Evolutionary conservation across 805 yeast genomes (phyloP).

Genomic region (Blastobotrys americana): DNA sequence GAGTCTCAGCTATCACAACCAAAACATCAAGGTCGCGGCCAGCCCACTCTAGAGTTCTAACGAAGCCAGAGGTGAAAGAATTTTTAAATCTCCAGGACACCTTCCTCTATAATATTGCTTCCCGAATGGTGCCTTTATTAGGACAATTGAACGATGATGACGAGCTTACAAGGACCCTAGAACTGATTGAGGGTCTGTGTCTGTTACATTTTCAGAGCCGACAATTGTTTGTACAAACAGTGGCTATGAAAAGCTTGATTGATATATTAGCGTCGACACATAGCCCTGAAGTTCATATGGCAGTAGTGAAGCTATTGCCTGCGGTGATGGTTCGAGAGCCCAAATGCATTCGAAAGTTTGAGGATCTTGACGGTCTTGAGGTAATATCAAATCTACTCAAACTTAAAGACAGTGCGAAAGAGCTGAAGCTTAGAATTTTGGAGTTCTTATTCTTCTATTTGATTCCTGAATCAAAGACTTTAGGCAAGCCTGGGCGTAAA

Average conservation of each 20-base stretch:
- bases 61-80: slow-evolving; percentile 9
- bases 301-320: slow-evolving; percentile 48
- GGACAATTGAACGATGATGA: slow-evolving; percentile 18
- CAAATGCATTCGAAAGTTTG: slow-evolving; percentile 52
- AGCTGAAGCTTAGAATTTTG: slow-evolving; percentile 53
- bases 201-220: slow-evolving; percentile 53
- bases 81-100: slow-evolving; percentile 38
- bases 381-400: slow-evolving; percentile 42
- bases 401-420: slow-evolving; percentile 37
- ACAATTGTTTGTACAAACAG: slow-evolving; percentile 40
- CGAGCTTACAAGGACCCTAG: slow-evolving; percentile 20
- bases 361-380: slow-evolving; percentile 47
- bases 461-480: slow-evolving; percentile 45
- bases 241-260: slow-evolving; percentile 32
- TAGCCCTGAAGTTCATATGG: slow-evolving; percentile 28
- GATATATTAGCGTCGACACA: slow-evolving; percentile 20
- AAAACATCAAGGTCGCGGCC: not conserved
- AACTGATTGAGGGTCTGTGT: slow-evolving; percentile 52
- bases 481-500: slow-evolving; percentile 26
- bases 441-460: slow-evolving; percentile 66
- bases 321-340: slow-evolving; percentile 52
- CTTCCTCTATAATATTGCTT: slow-evolving; percentile 45
- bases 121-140: slow-evolving; percentile 27
- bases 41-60: not conserved
- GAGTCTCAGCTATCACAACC: not conserved